These are phyloP conservation scores for Eucalyptus tenuipes DNA, from an alignment of 345 rosid species.

Conservation along the genomic window DNA sequence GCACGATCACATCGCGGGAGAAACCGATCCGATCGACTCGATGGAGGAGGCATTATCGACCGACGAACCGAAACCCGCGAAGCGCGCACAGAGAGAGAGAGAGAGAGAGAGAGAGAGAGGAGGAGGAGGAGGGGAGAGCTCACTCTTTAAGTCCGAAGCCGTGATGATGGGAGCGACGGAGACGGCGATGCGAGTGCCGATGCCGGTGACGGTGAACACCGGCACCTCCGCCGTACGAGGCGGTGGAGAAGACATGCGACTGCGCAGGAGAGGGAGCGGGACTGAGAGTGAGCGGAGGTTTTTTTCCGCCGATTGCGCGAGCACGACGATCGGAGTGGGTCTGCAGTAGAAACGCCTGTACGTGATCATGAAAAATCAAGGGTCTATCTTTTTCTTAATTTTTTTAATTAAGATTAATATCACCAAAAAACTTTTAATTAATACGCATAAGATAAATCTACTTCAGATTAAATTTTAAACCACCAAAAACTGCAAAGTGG, in stretches of 20 bases:
- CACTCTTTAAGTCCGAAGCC: slow-evolving; percentile 40
- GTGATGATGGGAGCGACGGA: slow-evolving; percentile 30
- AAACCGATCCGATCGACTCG: background rate
- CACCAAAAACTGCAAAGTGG: too few relatives aligned
- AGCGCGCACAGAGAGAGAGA: background rate
- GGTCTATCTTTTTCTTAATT: background rate
- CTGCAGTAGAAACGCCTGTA: background rate
- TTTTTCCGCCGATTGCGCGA: background rate
- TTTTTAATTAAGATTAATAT: too few relatives aligned
- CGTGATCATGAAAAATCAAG: background rate
- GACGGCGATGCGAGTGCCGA: slow-evolving; percentile 51
- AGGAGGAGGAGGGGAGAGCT: background rate
- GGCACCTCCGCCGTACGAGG: slow-evolving; percentile 17
- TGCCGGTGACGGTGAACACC: slow-evolving; percentile 40
- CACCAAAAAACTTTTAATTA: too few relatives aligned
- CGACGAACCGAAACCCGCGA: background rate
- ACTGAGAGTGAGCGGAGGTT: too few relatives aligned
- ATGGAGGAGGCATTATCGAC: background rate
- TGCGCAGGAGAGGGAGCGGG: background rate
- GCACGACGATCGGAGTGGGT: background rate
- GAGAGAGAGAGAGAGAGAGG: background rate
- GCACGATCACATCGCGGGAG: background rate
- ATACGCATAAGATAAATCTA: too few relatives aligned
- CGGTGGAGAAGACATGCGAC: background rate
- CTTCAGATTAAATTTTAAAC: too few relatives aligned